Conservation (phyloP, 768 basidiomycete species). For the Suillus ampliporus region DNA sequence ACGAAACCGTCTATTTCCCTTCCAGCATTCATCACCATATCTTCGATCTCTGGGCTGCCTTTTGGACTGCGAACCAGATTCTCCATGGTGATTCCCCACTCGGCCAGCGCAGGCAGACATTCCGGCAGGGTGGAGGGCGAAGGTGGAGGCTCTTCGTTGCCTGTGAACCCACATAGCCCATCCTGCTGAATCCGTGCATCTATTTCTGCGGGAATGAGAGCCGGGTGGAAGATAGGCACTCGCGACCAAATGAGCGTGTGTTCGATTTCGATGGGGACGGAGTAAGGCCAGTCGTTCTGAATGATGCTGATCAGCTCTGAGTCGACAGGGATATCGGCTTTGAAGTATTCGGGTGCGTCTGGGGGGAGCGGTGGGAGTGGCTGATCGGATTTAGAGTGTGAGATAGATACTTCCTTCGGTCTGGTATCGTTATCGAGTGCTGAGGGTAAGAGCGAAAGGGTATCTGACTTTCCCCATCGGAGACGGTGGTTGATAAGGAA, state of each 20-base stretch:
- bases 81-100: constrained; percentile 73
- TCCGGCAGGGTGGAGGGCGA: constrained; percentile 62
- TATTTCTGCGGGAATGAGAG: constrained; percentile 56
- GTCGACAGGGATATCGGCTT: constrained; percentile 55
- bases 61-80: constrained; percentile 58
- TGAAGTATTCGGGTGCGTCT: constrained; percentile 65
- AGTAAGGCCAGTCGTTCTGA: constrained; percentile 90
- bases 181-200: constrained; percentile 68
- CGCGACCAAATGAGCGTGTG: constrained; percentile 82
- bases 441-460: constrained; percentile 63
- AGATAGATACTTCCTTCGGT: neutral
- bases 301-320: constrained; percentile 69
- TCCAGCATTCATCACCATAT: constrained; percentile 54
- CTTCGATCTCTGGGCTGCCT: constrained; percentile 59
- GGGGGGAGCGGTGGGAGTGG: constrained; percentile 38
- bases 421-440: constrained; percentile 42
- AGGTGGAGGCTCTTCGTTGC: constrained; percentile 56
- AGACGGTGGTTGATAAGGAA: constrained; percentile 73
- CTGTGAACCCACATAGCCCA: constrained; percentile 86
- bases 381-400: neutral
- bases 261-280: constrained; percentile 77
- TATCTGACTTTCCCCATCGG: constrained; percentile 78
- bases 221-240: constrained; percentile 69
- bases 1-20: constrained; percentile 69
- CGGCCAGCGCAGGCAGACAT: constrained; percentile 65